These are phyloP conservation scores for Trichocladium uniseriatum DNA, from an alignment of 495 filamentous ascomycete species.

Conservation along the genomic window DNA sequence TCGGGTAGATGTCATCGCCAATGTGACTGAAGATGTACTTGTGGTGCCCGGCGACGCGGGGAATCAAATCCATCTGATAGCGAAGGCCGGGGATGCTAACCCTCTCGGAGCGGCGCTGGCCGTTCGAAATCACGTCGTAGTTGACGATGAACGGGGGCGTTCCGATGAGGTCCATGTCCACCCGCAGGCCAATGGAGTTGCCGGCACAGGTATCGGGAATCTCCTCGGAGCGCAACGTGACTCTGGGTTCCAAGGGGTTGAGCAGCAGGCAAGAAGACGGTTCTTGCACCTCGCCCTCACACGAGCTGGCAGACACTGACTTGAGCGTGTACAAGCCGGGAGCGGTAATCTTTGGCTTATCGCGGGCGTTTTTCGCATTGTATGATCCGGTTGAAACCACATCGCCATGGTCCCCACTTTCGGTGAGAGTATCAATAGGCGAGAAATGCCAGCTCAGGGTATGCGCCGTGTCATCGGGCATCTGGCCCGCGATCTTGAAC, in stretches of 20 bases:
- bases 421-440: conserved; percentile 51
- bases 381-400: conserved; percentile 44
- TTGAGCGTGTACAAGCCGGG: conserved; percentile 79
- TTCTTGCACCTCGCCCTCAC: conserved; percentile 79
- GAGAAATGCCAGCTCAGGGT: conserved; percentile 61
- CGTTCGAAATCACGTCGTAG: conserved; percentile 60
- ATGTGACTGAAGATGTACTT: conserved; percentile 75
- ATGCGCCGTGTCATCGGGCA: conserved; percentile 46
- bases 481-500: conserved; percentile 53
- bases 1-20: conserved; percentile 69
- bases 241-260: conserved; percentile 79
- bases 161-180: conserved; percentile 79
- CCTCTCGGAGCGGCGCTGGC: conserved; percentile 21
- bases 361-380: conserved; percentile 40
- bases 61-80: conserved; percentile 75
- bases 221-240: conserved; percentile 62
- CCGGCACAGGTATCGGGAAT: conserved; percentile 91
- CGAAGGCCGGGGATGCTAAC: conserved; percentile 56
- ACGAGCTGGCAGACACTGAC: conserved; percentile 67
- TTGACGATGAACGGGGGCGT: conserved; percentile 76
- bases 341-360: conserved; percentile 53
- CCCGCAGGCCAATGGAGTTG: conserved; percentile 78
- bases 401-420: conserved; percentile 53
- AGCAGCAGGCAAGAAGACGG: conserved; percentile 82
- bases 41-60: conserved; percentile 70